Evolutionary conservation across 2,329 filamentous ascomycete species (phyloP).

Genomic region (Colletotrichum gloeosporioides): DNA sequence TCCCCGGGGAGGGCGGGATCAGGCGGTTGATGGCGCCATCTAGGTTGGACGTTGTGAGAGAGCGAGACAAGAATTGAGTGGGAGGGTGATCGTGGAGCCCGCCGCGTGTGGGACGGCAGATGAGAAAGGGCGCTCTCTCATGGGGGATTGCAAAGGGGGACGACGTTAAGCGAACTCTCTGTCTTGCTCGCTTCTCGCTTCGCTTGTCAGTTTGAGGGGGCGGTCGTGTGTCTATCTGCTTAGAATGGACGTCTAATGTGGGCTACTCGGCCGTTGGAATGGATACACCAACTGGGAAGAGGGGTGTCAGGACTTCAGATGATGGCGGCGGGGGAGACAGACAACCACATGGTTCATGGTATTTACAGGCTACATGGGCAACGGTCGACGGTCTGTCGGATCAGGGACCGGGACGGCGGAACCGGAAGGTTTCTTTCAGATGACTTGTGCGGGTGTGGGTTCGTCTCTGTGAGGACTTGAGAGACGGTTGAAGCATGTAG

Average conservation of each 20-base stretch:
- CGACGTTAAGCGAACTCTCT: background rate
- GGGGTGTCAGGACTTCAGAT: background rate
- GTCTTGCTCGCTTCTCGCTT: background rate
- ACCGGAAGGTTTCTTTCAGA: slow-evolving; percentile 2
- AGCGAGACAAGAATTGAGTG: background rate
- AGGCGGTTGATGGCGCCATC: slow-evolving; percentile 9
- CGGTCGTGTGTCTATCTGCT: background rate
- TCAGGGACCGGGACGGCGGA: slow-evolving; percentile 6
- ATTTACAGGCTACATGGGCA: background rate
- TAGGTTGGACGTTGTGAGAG: background rate
- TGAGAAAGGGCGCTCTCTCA: background rate
- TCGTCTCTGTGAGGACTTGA: background rate
- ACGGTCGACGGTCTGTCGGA: background rate
- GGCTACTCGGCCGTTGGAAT: background rate
- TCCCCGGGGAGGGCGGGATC: background rate
- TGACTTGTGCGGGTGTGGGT: background rate
- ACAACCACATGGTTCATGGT: background rate
- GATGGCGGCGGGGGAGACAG: background rate
- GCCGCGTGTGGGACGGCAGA: background rate
- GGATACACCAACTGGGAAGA: background rate
- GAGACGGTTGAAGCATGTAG: background rate
- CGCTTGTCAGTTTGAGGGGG: background rate
- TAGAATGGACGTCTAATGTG: background rate
- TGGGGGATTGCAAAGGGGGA: background rate
- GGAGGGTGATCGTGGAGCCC: background rate